Base-by-base conservation (phyloP, 2,329 filamentous ascomycete species). In the Phaeophleospora eucalypticola region DNA sequence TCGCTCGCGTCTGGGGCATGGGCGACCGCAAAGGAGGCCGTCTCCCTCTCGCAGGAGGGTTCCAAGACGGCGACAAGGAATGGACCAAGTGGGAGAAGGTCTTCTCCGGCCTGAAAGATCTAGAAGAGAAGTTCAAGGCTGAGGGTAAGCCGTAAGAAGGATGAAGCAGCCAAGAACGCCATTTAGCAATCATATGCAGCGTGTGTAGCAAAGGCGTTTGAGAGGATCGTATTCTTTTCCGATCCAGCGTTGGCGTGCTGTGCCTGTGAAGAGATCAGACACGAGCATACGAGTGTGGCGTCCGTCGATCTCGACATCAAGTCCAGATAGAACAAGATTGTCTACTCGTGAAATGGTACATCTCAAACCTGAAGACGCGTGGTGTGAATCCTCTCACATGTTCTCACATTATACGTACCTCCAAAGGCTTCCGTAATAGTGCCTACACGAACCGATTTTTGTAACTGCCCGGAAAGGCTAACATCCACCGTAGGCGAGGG, bases 21-120 rank as follows among this genome's bases (percentile, higher is more conserved):
- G 82, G 82, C 1, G 78, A 80, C 43, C 64, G 68, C 45, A 79
- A 82, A 49, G 81, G 80, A 10, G 80, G 77, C 4, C 70, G 82
- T 46, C 59, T 84, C 53, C 82, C 81, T 2, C 66, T 84, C 32
- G 65, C 69, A 32, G 79, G 79, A 1, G 79, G 79, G 1, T 72
- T 84, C 46, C 75, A 77, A 1, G 77, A 77, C 1, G 78, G 75
- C 16, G 78, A 78, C 36, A 69, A 62, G 4, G 77, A 82, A 61
- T 83, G 79, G 80, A 72, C 67, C 9, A 73, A 70, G 52, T 77
- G 77, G 77, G 71, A 73, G 58, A 68, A 56, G 1, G 59, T 69
- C 3, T 63, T 77, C 44, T 65, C 67, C 46, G 68, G 64, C 9
- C 60, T 78, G 52, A 71, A 74, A 45, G 64, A 71, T 52, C 54